A percentile compares a stretch with the other conserved stretches of the same genome.
These are phyloP conservation scores for Candida silvatica DNA, from an alignment of 805 yeast genomes.

Conservation along the genomic window DNA sequence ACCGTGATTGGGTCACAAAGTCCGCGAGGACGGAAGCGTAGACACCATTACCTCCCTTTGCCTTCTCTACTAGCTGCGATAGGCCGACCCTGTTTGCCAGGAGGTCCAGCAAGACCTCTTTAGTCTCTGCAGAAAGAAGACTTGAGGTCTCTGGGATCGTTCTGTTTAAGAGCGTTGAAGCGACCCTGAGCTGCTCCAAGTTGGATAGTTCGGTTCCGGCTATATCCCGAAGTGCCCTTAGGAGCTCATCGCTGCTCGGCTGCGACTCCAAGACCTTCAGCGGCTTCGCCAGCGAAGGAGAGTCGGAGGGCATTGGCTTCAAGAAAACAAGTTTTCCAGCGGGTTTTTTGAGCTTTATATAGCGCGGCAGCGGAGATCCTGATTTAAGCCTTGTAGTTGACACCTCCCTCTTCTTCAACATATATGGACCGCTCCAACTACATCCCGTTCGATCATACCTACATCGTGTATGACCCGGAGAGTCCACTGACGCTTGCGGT, in stretches of 20 bases:
- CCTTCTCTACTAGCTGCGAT: slow-evolving; percentile 11
- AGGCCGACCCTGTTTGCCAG: slow-evolving; percentile 17
- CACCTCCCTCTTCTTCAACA: neutral
- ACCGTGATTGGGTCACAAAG: neutral
- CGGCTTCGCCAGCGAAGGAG: no score
- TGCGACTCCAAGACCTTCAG: no score
- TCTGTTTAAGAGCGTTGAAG: slow-evolving; percentile 8
- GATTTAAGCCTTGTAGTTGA: no score
- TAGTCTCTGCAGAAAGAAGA: slow-evolving; percentile 6
- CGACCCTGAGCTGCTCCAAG: slow-evolving; percentile 6
- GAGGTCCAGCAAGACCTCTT: slow-evolving; percentile 3
- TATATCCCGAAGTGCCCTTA: no score
- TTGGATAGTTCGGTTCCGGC: no score
- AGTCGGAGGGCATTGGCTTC: no score
- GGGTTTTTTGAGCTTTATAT: no score
- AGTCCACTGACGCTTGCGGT: slow-evolving; percentile 50
- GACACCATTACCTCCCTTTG: slow-evolving; percentile 1
- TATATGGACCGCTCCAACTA: slow-evolving; percentile 5
- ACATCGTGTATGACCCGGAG: slow-evolving; percentile 65
- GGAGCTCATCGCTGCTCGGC: no score
- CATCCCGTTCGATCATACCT: slow-evolving; percentile 78
- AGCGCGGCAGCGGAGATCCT: no score
- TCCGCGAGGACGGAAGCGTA: neutral
- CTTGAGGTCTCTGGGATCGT: slow-evolving; percentile 15
- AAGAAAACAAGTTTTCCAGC: no score